Evolutionary conservation across 1,284 basidiomycete genomes (phyloP), one percentile per base, ranked within the genome.

Genomic region (Abortiporus biennis): DNA sequence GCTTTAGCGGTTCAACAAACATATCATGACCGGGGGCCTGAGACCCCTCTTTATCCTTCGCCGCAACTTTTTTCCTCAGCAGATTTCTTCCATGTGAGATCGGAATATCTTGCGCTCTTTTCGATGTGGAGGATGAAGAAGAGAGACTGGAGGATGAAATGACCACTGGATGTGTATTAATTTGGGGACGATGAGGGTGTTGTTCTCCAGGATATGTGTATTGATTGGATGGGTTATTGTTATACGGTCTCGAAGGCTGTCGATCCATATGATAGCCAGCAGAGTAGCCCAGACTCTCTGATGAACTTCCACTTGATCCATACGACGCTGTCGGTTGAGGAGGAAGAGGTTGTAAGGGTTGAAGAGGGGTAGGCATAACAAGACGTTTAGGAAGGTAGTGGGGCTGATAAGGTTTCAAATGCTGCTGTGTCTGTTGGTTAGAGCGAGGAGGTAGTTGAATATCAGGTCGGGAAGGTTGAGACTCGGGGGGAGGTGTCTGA

Each of bases 311-410:
- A 37, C 27, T 16, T 33, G 34, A 35, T 16, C 36, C 37, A 24
- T 24, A 29, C 11, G 13, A 17, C 9, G 15, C 29, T 15, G 33
- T 20, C 22, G 43, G 45, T 19, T 39, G 27, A 21, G 24, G 21
- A 24, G 42, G 35, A 6, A 31, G n/a, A 6, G 17, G 31, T 29
- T 42, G 50, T 33, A 47, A 47, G 13, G 43, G 52, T 36, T 53
- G 54, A 24, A 84, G 64, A 13, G 74, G 81, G 4, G 76, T 58
- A 33, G 80, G 80, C 80, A 84, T 84, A 25, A 84, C 76, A 23
- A 84, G 71, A 25, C 63, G 70, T 56, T 72, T 80, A 2, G 80
- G 80, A 19, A 78, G 52, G 53, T 78, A 70, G 27, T 61, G 66
- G 12, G 69, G 71, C 33, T 51, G 45, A 32, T 48, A 61, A 36